A percentile compares a stretch with the other conserved stretches of the same genome.
These are phyloP conservation scores for Mrakia frigida DNA, from an alignment of 768 basidiomycete genomes.

Conservation along the genomic window DNA sequence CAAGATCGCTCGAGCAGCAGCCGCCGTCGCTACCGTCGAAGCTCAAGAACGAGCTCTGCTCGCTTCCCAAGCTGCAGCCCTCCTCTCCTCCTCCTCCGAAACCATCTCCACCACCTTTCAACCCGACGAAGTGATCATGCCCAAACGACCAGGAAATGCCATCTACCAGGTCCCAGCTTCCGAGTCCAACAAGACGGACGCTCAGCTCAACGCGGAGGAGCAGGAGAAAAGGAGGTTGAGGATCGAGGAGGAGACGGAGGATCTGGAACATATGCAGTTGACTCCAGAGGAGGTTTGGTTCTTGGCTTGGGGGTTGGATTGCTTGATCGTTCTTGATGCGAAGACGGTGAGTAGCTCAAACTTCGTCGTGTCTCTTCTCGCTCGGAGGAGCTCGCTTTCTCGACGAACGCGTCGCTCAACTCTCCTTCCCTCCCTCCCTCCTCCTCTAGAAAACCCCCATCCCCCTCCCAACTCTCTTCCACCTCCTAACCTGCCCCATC, in stretches of 20 bases:
- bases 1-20: conserved; percentile 84
- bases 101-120: conserved; percentile 27
- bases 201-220: conserved; percentile 17
- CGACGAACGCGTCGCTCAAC: neutral
- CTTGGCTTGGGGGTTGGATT: conserved; percentile 74
- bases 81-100: conserved; percentile 1
- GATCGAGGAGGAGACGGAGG: conserved; percentile 49
- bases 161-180: neutral
- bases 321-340: conserved; percentile 64
- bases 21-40: conserved; percentile 53
- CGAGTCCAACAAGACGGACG: conserved; percentile 2
- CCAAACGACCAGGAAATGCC: conserved; percentile 25
- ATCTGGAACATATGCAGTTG: conserved; percentile 81
- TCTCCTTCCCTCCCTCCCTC: neutral
- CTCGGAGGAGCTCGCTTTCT: neutral
- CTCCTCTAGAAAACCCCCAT: conserved; percentile 44
- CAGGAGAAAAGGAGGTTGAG: conserved; percentile 37
- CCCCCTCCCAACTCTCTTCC: conserved; percentile 34
- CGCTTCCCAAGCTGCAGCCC: conserved; percentile 27
- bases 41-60: conserved; percentile 50
- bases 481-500: conserved; percentile 42
- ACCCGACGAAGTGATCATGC: conserved; percentile 11
- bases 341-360: conserved; percentile 54
- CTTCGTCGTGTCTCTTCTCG: neutral
- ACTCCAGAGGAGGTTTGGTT: conserved; percentile 87